Percentiles rank a stretch among this genome's conserved stretches.
Conservation (phyloP, 768 basidiomycete genomes). For the Termitomyces sp. region DNA sequence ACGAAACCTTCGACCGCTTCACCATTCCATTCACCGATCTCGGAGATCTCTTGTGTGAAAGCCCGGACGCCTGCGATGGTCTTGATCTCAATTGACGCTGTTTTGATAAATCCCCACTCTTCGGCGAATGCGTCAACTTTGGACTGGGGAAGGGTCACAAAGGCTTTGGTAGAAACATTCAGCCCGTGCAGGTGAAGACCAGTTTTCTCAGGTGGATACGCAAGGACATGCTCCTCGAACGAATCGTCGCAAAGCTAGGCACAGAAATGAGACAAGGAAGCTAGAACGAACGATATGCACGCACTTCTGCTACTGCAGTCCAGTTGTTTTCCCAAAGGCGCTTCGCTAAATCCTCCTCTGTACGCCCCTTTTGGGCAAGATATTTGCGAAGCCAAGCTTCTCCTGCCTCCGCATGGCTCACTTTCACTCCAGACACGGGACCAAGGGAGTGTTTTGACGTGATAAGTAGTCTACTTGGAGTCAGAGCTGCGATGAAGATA, state of each 20-base stretch:
- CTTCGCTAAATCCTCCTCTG: conserved; percentile 67
- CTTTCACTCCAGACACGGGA: conserved; percentile 27
- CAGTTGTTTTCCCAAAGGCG: conserved; percentile 75
- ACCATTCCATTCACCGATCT: conserved; percentile 74
- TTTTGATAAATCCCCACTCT: conserved; percentile 90
- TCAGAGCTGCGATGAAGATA: conserved; percentile 88
- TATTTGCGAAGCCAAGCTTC: conserved; percentile 79
- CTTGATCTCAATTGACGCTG: conserved; percentile 50
- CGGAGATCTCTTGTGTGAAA: conserved; percentile 66
- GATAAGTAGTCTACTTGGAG: conserved; percentile 66
- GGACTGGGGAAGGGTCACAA: conserved; percentile 64
- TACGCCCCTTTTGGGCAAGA: conserved; percentile 51
- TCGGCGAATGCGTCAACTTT: conserved; percentile 75
- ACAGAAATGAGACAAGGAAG: neutral
- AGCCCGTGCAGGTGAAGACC: conserved; percentile 93
- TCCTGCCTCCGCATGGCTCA: conserved; percentile 79
- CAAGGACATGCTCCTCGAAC: conserved; percentile 95
- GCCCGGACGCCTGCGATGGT: conserved; percentile 60
- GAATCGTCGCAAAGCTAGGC: conserved; percentile 90
- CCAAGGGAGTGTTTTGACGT: conserved; percentile 94
- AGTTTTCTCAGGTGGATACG: conserved; percentile 73
- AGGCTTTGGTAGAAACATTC: conserved; percentile 61
- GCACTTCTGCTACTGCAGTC: conserved; percentile 90
- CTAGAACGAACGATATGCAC: conserved; percentile 11
- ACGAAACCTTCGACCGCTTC: conserved; percentile 93